These are phyloP conservation scores for Edaphochlamys debaryana DNA, from an alignment of 139 green algal species.

Conservation along the genomic window DNA sequence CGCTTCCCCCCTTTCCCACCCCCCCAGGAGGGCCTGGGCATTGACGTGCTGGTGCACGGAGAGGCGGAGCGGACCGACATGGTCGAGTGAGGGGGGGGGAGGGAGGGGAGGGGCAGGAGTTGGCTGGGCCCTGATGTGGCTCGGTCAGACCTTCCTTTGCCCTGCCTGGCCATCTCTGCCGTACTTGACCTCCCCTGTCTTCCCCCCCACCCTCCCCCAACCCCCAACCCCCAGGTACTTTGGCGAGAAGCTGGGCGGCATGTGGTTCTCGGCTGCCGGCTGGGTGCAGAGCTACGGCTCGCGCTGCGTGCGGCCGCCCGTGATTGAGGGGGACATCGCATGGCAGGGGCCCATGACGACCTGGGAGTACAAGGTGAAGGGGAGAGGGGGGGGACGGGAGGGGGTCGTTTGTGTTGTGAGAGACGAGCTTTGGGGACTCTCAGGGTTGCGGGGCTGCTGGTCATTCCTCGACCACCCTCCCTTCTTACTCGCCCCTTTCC, in stretches of 20 bases:
- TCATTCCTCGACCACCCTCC: no score
- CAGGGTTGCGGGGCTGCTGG: no score
- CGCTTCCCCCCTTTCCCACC: no score
- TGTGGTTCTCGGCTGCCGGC: constrained; percentile 73
- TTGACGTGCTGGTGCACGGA: constrained; percentile 94
- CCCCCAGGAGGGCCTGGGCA: constrained; percentile 79
- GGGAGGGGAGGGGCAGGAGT: neutral
- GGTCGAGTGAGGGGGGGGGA: constrained; percentile 35
- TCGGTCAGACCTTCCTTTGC: no score
- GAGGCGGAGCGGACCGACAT: constrained; percentile 85
- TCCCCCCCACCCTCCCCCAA: neutral
- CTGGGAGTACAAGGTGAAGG: constrained; percentile 81
- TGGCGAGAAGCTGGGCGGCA: constrained; percentile 83
- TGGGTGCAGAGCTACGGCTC: constrained; percentile 89
- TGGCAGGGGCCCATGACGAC: constrained; percentile 81
- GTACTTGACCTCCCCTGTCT: constrained; percentile 76
- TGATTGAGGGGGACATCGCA: constrained; percentile 83
- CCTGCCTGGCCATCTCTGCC: no score
- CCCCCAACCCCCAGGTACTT: constrained; percentile 76
- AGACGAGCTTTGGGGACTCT: no score
- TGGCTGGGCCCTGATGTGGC: neutral
- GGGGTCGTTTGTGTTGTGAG: no score
- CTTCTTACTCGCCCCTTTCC: neutral
- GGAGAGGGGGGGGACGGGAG: no score
- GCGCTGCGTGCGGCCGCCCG: constrained; percentile 88